Conservation (phyloP, 805 yeast genomes). For the Candida silvicultrix region DNA sequence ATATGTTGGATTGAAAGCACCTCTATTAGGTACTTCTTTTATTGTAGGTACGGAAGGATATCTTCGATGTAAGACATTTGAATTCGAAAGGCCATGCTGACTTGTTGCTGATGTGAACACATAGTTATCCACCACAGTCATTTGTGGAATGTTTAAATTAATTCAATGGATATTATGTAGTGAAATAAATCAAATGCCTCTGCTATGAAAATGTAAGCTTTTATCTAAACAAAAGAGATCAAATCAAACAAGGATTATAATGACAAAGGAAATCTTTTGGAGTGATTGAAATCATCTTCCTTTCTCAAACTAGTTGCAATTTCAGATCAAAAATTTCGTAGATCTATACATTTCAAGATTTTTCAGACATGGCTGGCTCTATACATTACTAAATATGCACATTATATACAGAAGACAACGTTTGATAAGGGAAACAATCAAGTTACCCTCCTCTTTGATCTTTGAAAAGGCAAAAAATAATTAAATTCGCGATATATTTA, state of each 20-base stretch:
- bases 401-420: too few relatives aligned
- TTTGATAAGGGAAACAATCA: too few relatives aligned
- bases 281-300: too few relatives aligned
- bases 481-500: too few relatives aligned
- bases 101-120: background rate
- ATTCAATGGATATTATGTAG: too few relatives aligned
- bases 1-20: conserved; percentile 2
- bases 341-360: background rate
- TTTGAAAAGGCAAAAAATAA: too few relatives aligned
- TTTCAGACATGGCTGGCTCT: background rate
- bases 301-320: too few relatives aligned
- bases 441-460: too few relatives aligned
- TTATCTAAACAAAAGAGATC: background rate
- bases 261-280: too few relatives aligned
- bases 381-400: too few relatives aligned
- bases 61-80: background rate
- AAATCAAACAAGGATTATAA: background rate
- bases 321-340: background rate
- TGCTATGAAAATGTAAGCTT: background rate
- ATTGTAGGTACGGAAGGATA: background rate
- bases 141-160: background rate
- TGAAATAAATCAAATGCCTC: too few relatives aligned
- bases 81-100: background rate
- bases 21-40: background rate
- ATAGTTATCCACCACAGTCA: background rate